Conservation (phyloP, 2,329 filamentous ascomycete species). For the Sordariomycetes sp. region DNA sequence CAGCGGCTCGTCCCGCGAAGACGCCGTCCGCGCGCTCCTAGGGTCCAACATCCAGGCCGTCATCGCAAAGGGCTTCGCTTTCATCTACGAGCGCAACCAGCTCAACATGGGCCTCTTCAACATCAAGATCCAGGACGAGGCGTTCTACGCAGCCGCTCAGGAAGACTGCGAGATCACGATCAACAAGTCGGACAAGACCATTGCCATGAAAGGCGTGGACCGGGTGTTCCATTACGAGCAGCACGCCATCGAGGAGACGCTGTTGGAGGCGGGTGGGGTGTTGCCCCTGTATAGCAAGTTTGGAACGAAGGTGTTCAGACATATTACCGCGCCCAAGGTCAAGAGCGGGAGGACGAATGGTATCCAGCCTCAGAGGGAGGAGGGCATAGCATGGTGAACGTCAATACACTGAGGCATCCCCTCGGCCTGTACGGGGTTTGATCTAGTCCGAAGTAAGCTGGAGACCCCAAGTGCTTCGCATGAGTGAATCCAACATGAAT, state of each 20-base stretch:
- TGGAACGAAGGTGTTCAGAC: constrained; percentile 7
- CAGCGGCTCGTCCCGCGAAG: constrained; percentile 8
- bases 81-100: constrained; percentile 10
- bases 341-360: no score
- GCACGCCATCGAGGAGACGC: constrained; percentile 6
- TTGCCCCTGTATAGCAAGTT: constrained; percentile 6
- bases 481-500: no score
- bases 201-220: constrained; percentile 4
- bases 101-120: constrained; percentile 9
- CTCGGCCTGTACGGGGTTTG: no score
- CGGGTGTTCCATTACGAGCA: constrained; percentile 5
- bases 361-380: no score
- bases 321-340: constrained; percentile 7
- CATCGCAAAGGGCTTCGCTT: constrained; percentile 9
- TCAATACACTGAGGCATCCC: no score
- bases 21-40: constrained; percentile 8
- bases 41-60: constrained; percentile 7
- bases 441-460: no score
- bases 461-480: no score
- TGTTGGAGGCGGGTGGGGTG: constrained; percentile 8
- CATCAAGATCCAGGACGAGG: constrained; percentile 6
- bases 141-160: constrained; percentile 6
- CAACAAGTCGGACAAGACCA: constrained; percentile 7
- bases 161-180: constrained; percentile 7
- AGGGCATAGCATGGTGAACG: no score